Percentiles rank a stretch among this genome's conserved stretches.
Conservation (phyloP, 192 early-diverging fungal species). For the Chytriomyces hyalinus region DNA sequence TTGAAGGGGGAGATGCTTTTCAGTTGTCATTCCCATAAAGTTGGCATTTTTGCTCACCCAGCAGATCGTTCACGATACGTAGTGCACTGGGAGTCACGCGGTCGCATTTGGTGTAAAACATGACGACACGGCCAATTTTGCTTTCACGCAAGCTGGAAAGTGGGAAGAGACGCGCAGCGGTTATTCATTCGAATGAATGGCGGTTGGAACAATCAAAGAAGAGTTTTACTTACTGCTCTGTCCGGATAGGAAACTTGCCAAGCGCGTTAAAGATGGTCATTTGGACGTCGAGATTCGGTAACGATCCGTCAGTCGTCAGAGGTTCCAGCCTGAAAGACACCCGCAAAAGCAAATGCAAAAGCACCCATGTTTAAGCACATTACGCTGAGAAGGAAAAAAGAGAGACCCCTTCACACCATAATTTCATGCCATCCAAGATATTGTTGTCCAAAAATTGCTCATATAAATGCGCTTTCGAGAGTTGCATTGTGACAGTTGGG, state of each 20-base stretch:
- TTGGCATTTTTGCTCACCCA: slow-evolving; percentile 31
- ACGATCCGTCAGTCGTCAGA: slow-evolving; percentile 75
- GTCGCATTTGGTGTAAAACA: slow-evolving; percentile 89
- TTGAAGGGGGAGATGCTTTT: not conserved
- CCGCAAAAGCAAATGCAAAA: not conserved
- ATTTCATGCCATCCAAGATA: slow-evolving; percentile 80
- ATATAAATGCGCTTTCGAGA: slow-evolving; percentile 61
- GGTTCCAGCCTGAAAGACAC: slow-evolving; percentile 74
- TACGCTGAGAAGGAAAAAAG: not conserved
- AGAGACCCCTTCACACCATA: slow-evolving; percentile 56
- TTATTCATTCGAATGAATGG: not conserved
- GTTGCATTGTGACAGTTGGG: slow-evolving; percentile 53
- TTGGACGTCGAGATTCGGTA: slow-evolving; percentile 91
- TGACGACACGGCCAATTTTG: slow-evolving; percentile 80
- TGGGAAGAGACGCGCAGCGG: slow-evolving; percentile 62
- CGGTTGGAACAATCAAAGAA: not conserved
- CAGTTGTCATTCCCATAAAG: not conserved
- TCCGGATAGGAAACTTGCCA: slow-evolving; percentile 56
- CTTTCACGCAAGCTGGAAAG: slow-evolving; percentile 79
- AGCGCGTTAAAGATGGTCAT: slow-evolving; percentile 75
- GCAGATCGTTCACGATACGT: slow-evolving; percentile 76
- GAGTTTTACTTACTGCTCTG: slow-evolving; percentile 3
- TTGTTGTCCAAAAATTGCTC: slow-evolving; percentile 82
- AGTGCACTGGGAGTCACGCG: slow-evolving; percentile 71
- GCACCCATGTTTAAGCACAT: not conserved